Evolutionary conservation across 129 eudicot genomes (phyloP), one percentile per base, ranked within the genome.

Genomic region (Scalesia atractyloides): DNA sequence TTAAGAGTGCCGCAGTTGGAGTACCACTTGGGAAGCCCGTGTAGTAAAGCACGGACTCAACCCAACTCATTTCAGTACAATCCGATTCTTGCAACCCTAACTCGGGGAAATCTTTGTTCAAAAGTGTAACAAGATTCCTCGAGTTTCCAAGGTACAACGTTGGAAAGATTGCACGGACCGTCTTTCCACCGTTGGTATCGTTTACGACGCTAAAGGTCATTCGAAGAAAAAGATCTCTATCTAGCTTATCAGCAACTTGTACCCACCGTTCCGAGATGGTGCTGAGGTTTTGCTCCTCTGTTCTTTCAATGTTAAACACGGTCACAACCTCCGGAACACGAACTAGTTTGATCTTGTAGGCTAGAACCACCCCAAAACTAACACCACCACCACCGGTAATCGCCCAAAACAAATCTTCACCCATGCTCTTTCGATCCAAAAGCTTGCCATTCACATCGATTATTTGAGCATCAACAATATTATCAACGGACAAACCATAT

Each of bases 331-430:
- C 62, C 0, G 87, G 87, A 24, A 85, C 87, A 13, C 44, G 66
- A 5, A 85, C 87, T 48, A 82, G 24, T 19, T 73, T 79, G 10
- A 79, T 70, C n/a, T 70, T 79, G 54, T 67, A 85, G 1, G 82
- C 63, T 15, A 79, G 15, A 36, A 82, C 75, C 15, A 82, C 84
- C 7, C 86, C 90, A 17, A 71, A 85, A 57, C 87, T 85, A 15
- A 75, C 78, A 13, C 80, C 90, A 0, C 90, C 82, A 9, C 86
- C 86, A 13, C 86, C 89, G 0, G 82, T 76, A 33, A 85, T 82
- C 1, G 86, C 86, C 90, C 90, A 82, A 82, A 85, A 85, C 47
- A 85, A 60, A 60, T 79, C 90, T 70, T 82, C 89, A 2, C 89
- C 86, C 89, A 85, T 85, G 4, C 76, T 30, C 24, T 64, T 9